Conservation (phyloP, 2,329 filamentous ascomycete genomes). For the Cladobotryum protrusum region DNA sequence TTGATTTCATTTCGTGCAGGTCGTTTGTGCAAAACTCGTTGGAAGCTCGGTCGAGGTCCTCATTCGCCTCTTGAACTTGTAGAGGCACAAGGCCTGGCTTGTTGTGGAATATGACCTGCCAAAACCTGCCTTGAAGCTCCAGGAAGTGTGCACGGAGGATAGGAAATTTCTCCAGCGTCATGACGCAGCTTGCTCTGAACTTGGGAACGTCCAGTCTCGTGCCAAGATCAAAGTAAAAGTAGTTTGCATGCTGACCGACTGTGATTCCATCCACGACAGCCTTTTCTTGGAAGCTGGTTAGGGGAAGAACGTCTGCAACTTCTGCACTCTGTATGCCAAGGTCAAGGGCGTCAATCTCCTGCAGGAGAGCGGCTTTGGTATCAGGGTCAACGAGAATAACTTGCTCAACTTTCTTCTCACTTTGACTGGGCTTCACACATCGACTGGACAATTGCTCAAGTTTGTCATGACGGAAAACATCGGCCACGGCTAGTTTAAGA, state of each 20-base stretch:
- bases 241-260: slow-evolving; percentile 15
- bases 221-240: slow-evolving; percentile 19
- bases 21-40: slow-evolving; percentile 11
- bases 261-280: slow-evolving; percentile 1
- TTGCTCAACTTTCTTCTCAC: not conserved
- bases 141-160: slow-evolving; percentile 20
- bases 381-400: slow-evolving; percentile 7
- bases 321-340: not conserved
- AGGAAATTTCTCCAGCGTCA: slow-evolving; percentile 13
- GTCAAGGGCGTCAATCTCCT: slow-evolving; percentile 4
- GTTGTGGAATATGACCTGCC: slow-evolving; percentile 17
- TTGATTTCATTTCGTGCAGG: not conserved
- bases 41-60: slow-evolving; percentile 13
- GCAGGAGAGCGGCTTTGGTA: slow-evolving; percentile 5
- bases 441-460: not conserved
- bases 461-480: slow-evolving; percentile 6
- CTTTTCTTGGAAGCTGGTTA: slow-evolving; percentile 14
- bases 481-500: slow-evolving; percentile 2
- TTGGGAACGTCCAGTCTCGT: slow-evolving; percentile 13
- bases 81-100: slow-evolving; percentile 10
- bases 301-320: slow-evolving; percentile 16
- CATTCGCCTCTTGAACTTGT: not conserved
- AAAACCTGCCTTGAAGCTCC: slow-evolving; percentile 12
- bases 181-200: slow-evolving; percentile 12
- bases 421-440: too few species aligned